phyloP scores from a whole-genome alignment of 192 early-diverging fungal genomes.

The Umbelopsis sp. region DNA sequence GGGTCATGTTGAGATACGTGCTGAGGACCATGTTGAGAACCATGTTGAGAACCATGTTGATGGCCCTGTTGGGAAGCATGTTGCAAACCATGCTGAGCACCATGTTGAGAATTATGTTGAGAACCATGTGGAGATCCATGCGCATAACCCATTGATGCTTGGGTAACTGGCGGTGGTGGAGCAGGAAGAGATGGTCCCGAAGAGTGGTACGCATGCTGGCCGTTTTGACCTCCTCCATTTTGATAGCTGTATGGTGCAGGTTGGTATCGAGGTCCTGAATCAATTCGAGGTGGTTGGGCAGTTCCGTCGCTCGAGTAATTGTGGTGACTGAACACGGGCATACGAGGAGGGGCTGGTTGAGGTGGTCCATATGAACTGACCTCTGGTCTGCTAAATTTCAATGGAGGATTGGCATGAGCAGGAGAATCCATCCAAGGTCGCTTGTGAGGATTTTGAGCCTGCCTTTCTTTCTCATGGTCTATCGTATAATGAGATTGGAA shows the following conservation, averaged over 20 bases:
- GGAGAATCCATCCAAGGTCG: slow-evolving; percentile 3
- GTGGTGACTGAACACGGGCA: background rate
- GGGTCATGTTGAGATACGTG: background rate
- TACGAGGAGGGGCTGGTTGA: background rate
- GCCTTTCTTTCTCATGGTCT: slow-evolving; percentile 7
- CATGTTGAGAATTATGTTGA: background rate
- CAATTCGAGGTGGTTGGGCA: too few relatives aligned
- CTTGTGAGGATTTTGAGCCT: background rate
- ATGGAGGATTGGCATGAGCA: background rate
- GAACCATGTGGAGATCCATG: background rate
- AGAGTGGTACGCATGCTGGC: too few relatives aligned
- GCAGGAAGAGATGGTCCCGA: too few relatives aligned
- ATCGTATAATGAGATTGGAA: background rate
- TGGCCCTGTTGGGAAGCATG: background rate
- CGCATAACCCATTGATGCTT: too few relatives aligned
- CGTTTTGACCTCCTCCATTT: too few relatives aligned
- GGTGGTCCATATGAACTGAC: background rate
- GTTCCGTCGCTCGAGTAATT: too few relatives aligned
- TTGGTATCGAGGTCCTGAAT: too few relatives aligned
- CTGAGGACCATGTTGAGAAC: background rate
- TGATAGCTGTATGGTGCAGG: too few relatives aligned
- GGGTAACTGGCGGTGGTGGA: too few relatives aligned
- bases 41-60: background rate
- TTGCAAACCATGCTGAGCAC: background rate
- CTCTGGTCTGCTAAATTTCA: slow-evolving; percentile 6